Conservation (phyloP, 306 rosid genomes). For the cucumber (Cucumis sativus) region DNA sequence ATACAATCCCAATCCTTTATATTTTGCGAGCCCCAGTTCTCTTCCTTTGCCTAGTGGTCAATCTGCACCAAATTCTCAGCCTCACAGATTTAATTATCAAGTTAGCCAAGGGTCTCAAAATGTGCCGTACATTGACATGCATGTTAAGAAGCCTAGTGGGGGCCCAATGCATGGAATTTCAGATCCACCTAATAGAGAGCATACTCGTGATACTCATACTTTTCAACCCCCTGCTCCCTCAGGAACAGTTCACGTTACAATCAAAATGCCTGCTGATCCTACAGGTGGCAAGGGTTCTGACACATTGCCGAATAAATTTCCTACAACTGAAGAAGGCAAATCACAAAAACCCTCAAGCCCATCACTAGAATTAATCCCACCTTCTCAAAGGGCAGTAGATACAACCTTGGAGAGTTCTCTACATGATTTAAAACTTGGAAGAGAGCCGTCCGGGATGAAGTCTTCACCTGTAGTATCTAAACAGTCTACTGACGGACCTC, state of each 20-base stretch:
- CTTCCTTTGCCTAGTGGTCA: slow-evolving; percentile 48
- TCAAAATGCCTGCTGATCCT: slow-evolving; percentile 32
- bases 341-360: slow-evolving; percentile 22
- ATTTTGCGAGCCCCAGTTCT: slow-evolving; percentile 33
- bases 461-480: slow-evolving; percentile 18
- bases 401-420: slow-evolving; percentile 14
- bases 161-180: slow-evolving; percentile 23
- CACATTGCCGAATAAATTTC: slow-evolving; percentile 18
- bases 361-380: slow-evolving; percentile 24
- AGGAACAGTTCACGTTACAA: slow-evolving; percentile 26
- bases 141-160: slow-evolving; percentile 44
- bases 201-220: slow-evolving; percentile 34
- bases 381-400: slow-evolving; percentile 26
- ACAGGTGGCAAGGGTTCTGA: slow-evolving; percentile 30
- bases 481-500: slow-evolving; percentile 17
- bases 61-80: slow-evolving; percentile 55
- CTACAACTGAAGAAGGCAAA: slow-evolving; percentile 33
- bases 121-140: slow-evolving; percentile 26
- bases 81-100: slow-evolving; percentile 43
- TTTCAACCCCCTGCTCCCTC: slow-evolving; percentile 20
- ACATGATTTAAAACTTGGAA: slow-evolving; percentile 21
- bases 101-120: slow-evolving; percentile 46
- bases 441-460: slow-evolving; percentile 21
- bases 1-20: slow-evolving; percentile 25
- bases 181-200: slow-evolving; percentile 36